Conservation (phyloP, 768 basidiomycete species). For the Cyclocybe aegerita region DNA sequence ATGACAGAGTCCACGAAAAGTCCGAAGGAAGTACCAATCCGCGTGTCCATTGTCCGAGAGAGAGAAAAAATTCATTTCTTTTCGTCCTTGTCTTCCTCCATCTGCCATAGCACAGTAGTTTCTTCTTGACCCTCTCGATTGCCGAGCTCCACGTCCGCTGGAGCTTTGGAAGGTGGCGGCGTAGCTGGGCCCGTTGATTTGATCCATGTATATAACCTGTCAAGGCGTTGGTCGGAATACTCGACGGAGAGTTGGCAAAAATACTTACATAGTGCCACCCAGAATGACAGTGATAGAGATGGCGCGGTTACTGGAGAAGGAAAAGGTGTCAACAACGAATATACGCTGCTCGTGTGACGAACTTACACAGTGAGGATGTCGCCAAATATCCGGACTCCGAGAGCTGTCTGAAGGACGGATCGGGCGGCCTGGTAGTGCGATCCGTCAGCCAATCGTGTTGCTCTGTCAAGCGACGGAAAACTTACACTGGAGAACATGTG, state of each 20-base stretch:
- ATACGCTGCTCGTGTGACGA: not conserved
- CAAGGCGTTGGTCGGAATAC: not conserved
- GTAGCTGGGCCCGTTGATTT: conserved; percentile 21
- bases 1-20: no score
- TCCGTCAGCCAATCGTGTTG: conserved; percentile 12
- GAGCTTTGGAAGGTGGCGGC: conserved; percentile 10
- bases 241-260: no score
- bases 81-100: not conserved
- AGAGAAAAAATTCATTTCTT: no score
- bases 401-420: conserved; percentile 79
- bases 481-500: conserved; percentile 83
- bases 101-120: not conserved
- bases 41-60: no score
- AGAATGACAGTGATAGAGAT: conserved; percentile 68
- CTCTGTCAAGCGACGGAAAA: conserved; percentile 9
- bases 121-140: not conserved
- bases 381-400: conserved; percentile 75
- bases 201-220: conserved; percentile 59
- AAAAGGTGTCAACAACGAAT: conserved; percentile 1
- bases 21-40: no score
- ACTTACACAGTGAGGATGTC: conserved; percentile 73
- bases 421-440: conserved; percentile 61
- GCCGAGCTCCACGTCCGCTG: conserved; percentile 20
- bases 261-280: conserved; percentile 60
- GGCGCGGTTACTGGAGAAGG: conserved; percentile 51